A percentile compares a stretch with the other conserved stretches of the same genome.
These are phyloP conservation scores for Austroboletus eburneus DNA, from an alignment of 768 basidiomycete species.

Conservation along the genomic window DNA sequence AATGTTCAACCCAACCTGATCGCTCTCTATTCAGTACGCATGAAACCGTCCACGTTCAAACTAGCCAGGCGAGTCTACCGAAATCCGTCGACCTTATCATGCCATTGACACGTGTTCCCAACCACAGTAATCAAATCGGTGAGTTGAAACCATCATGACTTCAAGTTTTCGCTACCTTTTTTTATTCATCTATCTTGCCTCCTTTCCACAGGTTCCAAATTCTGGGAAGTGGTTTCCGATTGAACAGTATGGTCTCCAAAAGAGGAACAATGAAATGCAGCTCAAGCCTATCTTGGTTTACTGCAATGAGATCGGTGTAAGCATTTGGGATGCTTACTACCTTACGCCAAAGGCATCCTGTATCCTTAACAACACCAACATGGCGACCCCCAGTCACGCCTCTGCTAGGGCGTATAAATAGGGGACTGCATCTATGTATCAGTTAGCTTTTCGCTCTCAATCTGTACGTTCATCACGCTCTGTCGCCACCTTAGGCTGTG, in stretches of 20 bases:
- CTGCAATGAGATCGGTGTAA: conserved; percentile 97
- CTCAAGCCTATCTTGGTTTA: conserved; percentile 97
- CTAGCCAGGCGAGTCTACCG: conserved; percentile 75
- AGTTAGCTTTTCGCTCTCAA: no score
- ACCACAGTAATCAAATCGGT: conserved; percentile 94
- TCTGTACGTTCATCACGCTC: no score
- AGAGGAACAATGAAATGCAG: conserved; percentile 91
- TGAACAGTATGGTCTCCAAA: conserved; percentile 88
- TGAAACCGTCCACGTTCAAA: conserved; percentile 99
- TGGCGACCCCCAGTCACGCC: no score
- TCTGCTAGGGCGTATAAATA: no score
- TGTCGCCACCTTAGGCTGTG: no score
- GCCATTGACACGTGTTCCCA: conserved; percentile 28
- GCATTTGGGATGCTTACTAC: no score
- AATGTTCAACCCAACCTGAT: conserved; percentile 22
- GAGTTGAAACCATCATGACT: conserved; percentile 29
- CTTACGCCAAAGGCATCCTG: no score
- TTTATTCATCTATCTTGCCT: no score
- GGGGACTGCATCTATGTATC: no score
- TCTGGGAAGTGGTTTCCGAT: conserved; percentile 99
- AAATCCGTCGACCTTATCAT: neutral
- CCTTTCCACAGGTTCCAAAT: conserved; percentile 70
- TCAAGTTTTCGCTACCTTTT: conserved; percentile 15
- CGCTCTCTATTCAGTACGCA: conserved; percentile 66
- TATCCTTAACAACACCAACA: no score